phyloP scores from a whole-genome alignment of 1,284 basidiomycete genomes.

The Microbotryum lychnidis-dioicae region DNA sequence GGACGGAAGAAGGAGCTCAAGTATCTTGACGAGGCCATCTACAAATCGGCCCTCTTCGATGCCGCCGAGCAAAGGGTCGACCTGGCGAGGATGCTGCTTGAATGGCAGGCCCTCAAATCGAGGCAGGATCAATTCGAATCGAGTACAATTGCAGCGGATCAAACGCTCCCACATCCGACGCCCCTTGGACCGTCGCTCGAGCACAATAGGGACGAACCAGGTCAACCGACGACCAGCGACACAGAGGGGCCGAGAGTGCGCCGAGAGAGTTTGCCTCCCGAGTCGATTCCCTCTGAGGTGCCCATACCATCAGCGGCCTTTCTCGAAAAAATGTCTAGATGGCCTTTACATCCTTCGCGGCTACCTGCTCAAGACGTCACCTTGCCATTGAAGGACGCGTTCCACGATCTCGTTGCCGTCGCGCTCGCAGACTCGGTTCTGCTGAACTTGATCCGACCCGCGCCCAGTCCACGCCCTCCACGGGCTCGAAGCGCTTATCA shows the following conservation, averaged over 20 bases:
- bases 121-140: not conserved
- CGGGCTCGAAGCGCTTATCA: conserved; percentile 1
- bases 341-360: too few species aligned
- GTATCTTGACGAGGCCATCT: not conserved
- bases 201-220: not conserved
- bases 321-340: too few species aligned
- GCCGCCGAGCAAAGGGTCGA: not conserved
- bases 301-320: not conserved
- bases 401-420: too few species aligned
- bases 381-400: too few species aligned
- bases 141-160: not conserved
- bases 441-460: too few species aligned
- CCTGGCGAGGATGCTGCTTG: conserved; percentile 2
- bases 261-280: not conserved
- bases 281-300: too few species aligned
- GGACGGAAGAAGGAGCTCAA: too few species aligned
- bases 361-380: too few species aligned
- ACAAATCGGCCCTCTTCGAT: not conserved
- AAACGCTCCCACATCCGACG: not conserved
- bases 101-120: not conserved
- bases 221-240: not conserved
- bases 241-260: not conserved
- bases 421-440: too few species aligned
- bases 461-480: not conserved
- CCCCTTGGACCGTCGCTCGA: not conserved